Conservation (phyloP, 192 early-diverging fungal genomes). For the Entrophospora sp. region DNA sequence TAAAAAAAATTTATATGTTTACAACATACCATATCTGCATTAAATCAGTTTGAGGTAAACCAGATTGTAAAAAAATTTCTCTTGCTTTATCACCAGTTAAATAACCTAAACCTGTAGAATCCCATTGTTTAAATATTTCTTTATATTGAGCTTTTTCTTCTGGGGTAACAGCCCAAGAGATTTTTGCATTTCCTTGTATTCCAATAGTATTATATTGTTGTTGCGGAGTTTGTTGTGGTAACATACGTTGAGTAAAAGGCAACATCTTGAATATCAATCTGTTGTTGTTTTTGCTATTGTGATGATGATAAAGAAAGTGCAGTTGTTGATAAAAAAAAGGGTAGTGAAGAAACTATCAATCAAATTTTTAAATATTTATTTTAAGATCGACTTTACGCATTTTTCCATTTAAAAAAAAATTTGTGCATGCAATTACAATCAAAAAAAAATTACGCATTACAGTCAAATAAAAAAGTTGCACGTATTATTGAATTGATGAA, state of each 20-base stretch:
- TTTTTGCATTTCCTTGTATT: constrained; percentile 27
- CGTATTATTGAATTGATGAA: too few species aligned
- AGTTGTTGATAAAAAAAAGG: too few species aligned
- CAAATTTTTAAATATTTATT: too few species aligned
- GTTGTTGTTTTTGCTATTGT: too few species aligned
- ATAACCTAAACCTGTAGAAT: constrained; percentile 54
- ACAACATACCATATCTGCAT: constrained; percentile 63
- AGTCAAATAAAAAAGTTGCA: too few species aligned
- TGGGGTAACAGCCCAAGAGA: constrained; percentile 46
- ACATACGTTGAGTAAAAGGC: constrained; percentile 16
- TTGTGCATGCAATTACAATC: too few species aligned
- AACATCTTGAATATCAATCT: too few species aligned
- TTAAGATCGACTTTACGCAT: too few species aligned
- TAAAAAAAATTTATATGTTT: not conserved
- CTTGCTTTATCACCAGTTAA: constrained; percentile 60
- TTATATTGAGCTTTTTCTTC: constrained; percentile 51
- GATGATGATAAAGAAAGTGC: too few species aligned
- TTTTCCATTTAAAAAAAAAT: too few species aligned
- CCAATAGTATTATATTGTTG: constrained; percentile 31
- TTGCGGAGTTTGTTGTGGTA: constrained; percentile 31
- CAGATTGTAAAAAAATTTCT: constrained; percentile 66
- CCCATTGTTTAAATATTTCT: constrained; percentile 69
- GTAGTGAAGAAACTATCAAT: too few species aligned
- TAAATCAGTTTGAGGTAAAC: constrained; percentile 57
- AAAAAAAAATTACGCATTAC: too few species aligned